Evolutionary conservation across 495 filamentous ascomycete species (phyloP).

Genomic region (Neurospora sp.): DNA sequence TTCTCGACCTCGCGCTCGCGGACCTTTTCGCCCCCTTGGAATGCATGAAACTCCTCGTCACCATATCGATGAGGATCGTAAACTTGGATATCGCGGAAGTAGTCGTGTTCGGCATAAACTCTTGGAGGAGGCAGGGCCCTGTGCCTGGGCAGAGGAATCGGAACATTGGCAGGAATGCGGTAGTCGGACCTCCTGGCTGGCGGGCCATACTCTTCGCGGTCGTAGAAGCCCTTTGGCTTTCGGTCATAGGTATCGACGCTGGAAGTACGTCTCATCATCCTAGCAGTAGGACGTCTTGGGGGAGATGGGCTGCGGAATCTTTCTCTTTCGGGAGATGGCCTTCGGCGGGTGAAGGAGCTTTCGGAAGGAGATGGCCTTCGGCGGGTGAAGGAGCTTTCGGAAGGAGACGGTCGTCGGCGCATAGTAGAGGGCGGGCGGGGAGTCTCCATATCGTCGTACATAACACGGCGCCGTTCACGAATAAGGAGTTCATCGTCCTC

Average conservation of each 20-base stretch:
- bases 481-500: conserved; percentile 27
- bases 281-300: conserved; percentile 10
- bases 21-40: conserved; percentile 17
- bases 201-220: conserved; percentile 39
- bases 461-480: conserved; percentile 26
- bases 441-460: conserved; percentile 27
- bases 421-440: conserved; percentile 8
- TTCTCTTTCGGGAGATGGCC: conserved; percentile 26
- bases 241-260: conserved; percentile 43
- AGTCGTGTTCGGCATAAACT: conserved; percentile 43
- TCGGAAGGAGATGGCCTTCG: conserved; percentile 15
- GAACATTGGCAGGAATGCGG: conserved; percentile 39
- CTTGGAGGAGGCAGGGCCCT: conserved; percentile 34
- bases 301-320: conserved; percentile 30
- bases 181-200: conserved; percentile 27
- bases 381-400: conserved; percentile 21
- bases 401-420: conserved; percentile 11
- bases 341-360: conserved; percentile 22
- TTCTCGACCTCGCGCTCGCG: conserved; percentile 42
- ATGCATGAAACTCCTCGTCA: conserved; percentile 56
- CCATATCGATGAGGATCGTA: conserved; percentile 57
- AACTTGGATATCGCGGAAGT: conserved; percentile 52
- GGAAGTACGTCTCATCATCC: conserved; percentile 30
- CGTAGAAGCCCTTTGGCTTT: conserved; percentile 36
- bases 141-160: conserved; percentile 42